Evolutionary conservation across 495 filamentous ascomycete species (phyloP), one percentile per base, ranked within the genome.

Genomic region (Xylaria sp.): DNA sequence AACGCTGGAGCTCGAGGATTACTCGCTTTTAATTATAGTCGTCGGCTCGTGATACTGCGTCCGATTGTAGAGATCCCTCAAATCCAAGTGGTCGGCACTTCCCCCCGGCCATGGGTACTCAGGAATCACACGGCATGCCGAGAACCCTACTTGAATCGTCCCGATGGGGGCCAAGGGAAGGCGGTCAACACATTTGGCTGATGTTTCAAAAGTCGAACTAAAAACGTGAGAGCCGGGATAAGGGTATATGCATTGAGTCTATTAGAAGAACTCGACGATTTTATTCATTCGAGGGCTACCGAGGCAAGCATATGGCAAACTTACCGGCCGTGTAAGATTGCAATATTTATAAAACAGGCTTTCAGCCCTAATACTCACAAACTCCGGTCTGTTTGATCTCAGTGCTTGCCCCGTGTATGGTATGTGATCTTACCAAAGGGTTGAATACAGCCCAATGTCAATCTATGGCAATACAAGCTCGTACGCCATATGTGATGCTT

Each of bases 11-110:
- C 44, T 55, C 41, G 46, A 62, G 21, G 33, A n/a, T 41, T 62
- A 21, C 37, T 21, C 17, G 31, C 33, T 33, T 57, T 61, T 43
- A 24, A 33, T 35, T 44, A 33, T 44, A 61, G 15, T 50, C 31
- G 55, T 35, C 19, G 31, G 33, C 44, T 61, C 21, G 57, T 69
- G 59, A 63, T 59, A 62, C 68, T 29, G 68, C 59, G 63, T 55
- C 35, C 58, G 31, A 55, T 61, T 40, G 21, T 41, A 11, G 46
- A 57, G 26, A 37, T 70, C 44, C 17, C 46, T 48, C 44, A 35
- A 70, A 63, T 57, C 68, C 68, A 70, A 70, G 59, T 70, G 58
- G 59, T 40, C 46, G 68, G 68, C 40, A 55, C 21, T 53, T 63
- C 33, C 55, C 33, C 58, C 44, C 68, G 37, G 59, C 44, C 68